Evolutionary conservation across 2,329 filamentous ascomycete genomes (phyloP).

Genomic region (Alternaria atra): DNA sequence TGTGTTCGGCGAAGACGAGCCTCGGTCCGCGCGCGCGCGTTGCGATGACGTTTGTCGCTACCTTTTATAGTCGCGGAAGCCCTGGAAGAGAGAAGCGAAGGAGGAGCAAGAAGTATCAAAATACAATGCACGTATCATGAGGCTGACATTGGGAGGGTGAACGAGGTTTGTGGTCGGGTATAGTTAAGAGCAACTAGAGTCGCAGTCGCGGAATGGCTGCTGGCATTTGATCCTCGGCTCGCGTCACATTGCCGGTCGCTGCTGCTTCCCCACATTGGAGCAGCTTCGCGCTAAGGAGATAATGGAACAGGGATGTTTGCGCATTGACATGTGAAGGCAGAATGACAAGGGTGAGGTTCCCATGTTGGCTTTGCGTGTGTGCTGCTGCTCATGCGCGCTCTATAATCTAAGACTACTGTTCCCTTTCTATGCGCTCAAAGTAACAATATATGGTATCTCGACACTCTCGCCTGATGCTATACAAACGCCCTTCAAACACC

Average conservation of each 20-base stretch:
- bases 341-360: background rate
- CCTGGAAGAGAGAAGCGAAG: background rate
- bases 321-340: constrained; percentile 39
- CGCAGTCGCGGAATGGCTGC: constrained; percentile 25
- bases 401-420: background rate
- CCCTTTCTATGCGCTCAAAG: constrained; percentile 7
- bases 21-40: constrained; percentile 34
- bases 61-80: constrained; percentile 2
- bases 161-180: constrained; percentile 23
- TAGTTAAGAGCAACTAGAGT: constrained; percentile 17
- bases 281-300: constrained; percentile 21
- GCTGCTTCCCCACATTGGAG: constrained; percentile 43
- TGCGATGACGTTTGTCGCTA: constrained; percentile 30
- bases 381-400: background rate
- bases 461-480: constrained; percentile 13
- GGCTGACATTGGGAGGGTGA: constrained; percentile 16
- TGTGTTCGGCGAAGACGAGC: constrained; percentile 21
- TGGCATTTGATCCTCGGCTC: constrained; percentile 46
- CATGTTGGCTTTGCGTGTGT: constrained; percentile 24
- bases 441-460: constrained; percentile 23
- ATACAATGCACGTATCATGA: constrained; percentile 11
- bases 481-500: constrained; percentile 19
- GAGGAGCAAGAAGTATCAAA: background rate
- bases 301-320: constrained; percentile 24
- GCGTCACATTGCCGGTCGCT: constrained; percentile 43